Percentiles rank a stretch among this genome's conserved stretches.
Conservation (phyloP, 2,329 filamentous ascomycete genomes). For the Sarocladium strictum region DNA sequence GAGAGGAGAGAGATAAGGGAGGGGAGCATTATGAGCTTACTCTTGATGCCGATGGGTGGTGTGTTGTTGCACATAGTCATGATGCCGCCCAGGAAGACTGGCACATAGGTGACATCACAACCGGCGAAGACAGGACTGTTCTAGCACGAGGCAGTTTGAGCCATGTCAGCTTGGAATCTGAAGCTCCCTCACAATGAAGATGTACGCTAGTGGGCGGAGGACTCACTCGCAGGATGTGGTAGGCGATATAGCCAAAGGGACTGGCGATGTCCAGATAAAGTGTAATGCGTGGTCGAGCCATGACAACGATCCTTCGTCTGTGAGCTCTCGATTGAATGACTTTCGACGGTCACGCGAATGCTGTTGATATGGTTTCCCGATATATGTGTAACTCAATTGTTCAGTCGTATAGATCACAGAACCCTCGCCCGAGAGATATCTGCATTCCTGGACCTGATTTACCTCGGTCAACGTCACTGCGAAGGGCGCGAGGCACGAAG, state of each 20-base stretch:
- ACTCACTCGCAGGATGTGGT: conserved; percentile 31
- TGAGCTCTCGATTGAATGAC: no score
- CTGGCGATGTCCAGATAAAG: conserved; percentile 34
- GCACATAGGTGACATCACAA: conserved; percentile 27
- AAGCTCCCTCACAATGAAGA: background rate
- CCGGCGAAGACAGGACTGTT: conserved; percentile 23
- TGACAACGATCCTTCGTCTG: background rate
- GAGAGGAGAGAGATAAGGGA: background rate
- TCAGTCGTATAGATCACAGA: no score
- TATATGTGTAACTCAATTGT: no score
- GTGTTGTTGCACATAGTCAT: conserved; percentile 32
- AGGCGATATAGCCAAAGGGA: conserved; percentile 33
- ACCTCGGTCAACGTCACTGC: background rate
- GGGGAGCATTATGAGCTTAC: conserved; percentile 16
- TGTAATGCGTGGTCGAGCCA: conserved; percentile 23
- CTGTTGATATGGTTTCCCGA: no score
- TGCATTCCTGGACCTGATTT: background rate
- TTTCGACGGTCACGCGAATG: background rate
- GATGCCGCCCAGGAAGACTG: conserved; percentile 31
- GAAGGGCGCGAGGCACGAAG: background rate
- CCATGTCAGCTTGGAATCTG: background rate
- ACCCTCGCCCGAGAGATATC: background rate
- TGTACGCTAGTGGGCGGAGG: background rate
- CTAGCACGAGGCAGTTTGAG: conserved; percentile 16
- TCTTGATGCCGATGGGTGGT: conserved; percentile 30